These are phyloP conservation scores for Hyaloscypha hepaticicola DNA, from an alignment of 495 filamentous ascomycete species.

Conservation along the genomic window DNA sequence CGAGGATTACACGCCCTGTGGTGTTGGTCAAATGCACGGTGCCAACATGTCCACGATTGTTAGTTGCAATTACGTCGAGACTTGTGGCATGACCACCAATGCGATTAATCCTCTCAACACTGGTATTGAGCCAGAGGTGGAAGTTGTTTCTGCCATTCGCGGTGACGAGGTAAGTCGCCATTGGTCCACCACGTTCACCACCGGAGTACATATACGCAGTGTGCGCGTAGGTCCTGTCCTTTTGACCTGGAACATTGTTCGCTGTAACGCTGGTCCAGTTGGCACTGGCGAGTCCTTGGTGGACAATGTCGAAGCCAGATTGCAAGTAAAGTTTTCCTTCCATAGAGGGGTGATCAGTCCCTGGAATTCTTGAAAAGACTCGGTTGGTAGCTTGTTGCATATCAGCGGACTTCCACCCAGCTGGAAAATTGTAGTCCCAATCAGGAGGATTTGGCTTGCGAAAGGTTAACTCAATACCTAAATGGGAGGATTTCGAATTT, in stretches of 20 bases:
- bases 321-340: constrained; percentile 71
- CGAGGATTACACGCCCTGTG: constrained; percentile 65
- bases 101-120: constrained; percentile 64
- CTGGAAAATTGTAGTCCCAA: constrained; percentile 73
- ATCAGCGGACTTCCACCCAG: constrained; percentile 68
- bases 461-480: constrained; percentile 34
- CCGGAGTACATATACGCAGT: constrained; percentile 68
- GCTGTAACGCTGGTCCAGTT: constrained; percentile 65
- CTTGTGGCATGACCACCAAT: constrained; percentile 60
- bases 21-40: constrained; percentile 57
- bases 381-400: constrained; percentile 54
- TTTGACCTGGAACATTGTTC: constrained; percentile 58
- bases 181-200: constrained; percentile 67
- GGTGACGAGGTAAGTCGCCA: constrained; percentile 70
- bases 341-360: constrained; percentile 63
- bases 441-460: constrained; percentile 41
- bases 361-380: constrained; percentile 68
- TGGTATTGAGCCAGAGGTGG: constrained; percentile 62
- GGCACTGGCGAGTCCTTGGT: constrained; percentile 46
- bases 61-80: constrained; percentile 62
- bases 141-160: constrained; percentile 64
- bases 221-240: constrained; percentile 65
- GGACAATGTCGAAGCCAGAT: constrained; percentile 59
- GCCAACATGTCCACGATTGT: constrained; percentile 54
- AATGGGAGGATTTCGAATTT: constrained; percentile 2